A percentile compares a stretch with the other conserved stretches of the same genome.
Evolutionary conservation across 352 stramenopile species (phyloP).

Genomic region (Globisporangium echinulatum): DNA sequence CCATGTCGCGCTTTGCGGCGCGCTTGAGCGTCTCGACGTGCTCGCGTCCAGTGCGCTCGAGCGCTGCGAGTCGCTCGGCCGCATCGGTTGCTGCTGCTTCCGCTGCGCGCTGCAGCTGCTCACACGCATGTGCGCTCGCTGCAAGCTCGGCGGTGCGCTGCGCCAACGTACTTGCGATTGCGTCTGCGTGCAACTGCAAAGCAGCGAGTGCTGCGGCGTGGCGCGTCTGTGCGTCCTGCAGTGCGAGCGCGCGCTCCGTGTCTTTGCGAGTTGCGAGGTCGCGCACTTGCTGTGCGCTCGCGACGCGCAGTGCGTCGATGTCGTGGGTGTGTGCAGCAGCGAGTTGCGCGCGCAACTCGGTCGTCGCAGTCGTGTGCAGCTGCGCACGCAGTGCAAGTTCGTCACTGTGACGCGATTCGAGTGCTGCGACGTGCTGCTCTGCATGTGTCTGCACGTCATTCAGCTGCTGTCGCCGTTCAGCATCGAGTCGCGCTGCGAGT

Average conservation of each 20-base stretch:
- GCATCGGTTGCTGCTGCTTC: slow-evolving; percentile 29
- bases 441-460: background rate
- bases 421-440: background rate
- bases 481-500: slow-evolving; percentile 3
- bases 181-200: slow-evolving; percentile 21
- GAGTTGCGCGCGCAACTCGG: slow-evolving; percentile 20
- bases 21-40: slow-evolving; percentile 48
- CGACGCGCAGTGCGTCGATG: slow-evolving; percentile 22
- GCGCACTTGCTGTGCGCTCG: slow-evolving; percentile 26
- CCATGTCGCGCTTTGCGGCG: slow-evolving; percentile 58
- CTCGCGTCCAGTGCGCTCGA: slow-evolving; percentile 36
- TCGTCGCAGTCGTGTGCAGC: slow-evolving; percentile 3
- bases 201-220: slow-evolving; percentile 23
- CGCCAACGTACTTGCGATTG: slow-evolving; percentile 17
- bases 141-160: slow-evolving; percentile 28
- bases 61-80: slow-evolving; percentile 18
- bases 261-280: slow-evolving; percentile 34
- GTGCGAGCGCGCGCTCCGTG: slow-evolving; percentile 18
- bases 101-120: slow-evolving; percentile 22
- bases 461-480: slow-evolving; percentile 9
- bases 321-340: slow-evolving; percentile 21
- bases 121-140: slow-evolving; percentile 19
- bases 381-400: background rate
- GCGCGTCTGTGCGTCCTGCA: slow-evolving; percentile 19
- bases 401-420: slow-evolving; percentile 12